These are phyloP conservation scores for Apostasia shenzhenica DNA, from an alignment of 106 monocot genomes.

Conservation along the genomic window DNA sequence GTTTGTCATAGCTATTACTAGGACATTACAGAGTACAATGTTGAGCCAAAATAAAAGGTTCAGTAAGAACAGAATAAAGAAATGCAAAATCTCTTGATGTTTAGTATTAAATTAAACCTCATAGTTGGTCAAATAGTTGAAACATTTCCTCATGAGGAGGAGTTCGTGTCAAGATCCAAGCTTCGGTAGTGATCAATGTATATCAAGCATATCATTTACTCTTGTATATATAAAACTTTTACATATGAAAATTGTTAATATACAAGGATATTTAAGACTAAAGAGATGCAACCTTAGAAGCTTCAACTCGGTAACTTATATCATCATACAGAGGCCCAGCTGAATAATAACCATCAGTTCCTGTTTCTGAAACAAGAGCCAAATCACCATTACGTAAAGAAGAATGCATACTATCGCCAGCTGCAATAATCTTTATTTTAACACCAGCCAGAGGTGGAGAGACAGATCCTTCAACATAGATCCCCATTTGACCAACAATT, in stretches of 20 bases:
- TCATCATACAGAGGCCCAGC: conserved; percentile 91
- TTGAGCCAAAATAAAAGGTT: too few species aligned
- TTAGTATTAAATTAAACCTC: background rate
- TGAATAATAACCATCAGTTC: conserved; percentile 53
- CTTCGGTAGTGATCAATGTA: background rate
- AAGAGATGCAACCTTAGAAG: conserved; percentile 63
- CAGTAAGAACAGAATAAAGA: background rate
- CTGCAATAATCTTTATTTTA: conserved; percentile 58
- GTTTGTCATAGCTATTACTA: too few species aligned
- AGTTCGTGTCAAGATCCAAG: background rate
- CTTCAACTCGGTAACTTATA: conserved; percentile 63
- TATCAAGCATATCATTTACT: background rate
- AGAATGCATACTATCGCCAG: conserved; percentile 55
- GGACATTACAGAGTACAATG: too few species aligned
- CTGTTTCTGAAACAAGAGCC: conserved; percentile 57
- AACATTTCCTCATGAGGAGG: background rate
- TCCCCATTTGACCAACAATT: conserved; percentile 54
- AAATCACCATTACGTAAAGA: conserved; percentile 56
- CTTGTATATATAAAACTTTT: background rate
- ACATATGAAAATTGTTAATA: background rate
- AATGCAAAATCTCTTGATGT: background rate
- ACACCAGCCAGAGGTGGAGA: conserved; percentile 79
- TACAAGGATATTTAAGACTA: background rate
- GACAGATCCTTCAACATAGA: conserved; percentile 87
- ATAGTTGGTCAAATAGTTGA: background rate